These are phyloP conservation scores for Volvariella volvacea DNA, from an alignment of 1,284 basidiomycete genomes.

Conservation along the genomic window DNA sequence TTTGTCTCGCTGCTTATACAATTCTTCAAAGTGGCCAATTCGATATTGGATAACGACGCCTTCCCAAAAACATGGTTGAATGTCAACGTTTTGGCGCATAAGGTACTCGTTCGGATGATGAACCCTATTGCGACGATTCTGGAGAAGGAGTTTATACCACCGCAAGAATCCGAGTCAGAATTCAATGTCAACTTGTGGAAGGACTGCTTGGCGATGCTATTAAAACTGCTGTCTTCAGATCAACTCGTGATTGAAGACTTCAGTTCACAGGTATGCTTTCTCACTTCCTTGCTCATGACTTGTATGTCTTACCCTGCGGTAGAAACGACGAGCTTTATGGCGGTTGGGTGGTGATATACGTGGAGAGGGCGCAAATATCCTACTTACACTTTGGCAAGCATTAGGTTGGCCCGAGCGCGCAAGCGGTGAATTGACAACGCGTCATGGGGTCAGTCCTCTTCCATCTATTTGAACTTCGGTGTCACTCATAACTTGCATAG, in stretches of 20 bases:
- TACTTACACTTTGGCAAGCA: conserved; percentile 83
- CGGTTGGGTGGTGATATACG: conserved; percentile 91
- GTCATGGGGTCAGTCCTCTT: conserved; percentile 50
- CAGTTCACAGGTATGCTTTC: conserved; percentile 67
- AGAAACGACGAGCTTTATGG: conserved; percentile 96
- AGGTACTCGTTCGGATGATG: conserved; percentile 84
- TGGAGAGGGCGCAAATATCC: conserved; percentile 84
- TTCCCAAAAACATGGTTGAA: conserved; percentile 94
- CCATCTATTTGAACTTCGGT: conserved; percentile 1
- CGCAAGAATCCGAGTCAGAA: conserved; percentile 48
- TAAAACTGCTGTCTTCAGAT: conserved; percentile 83
- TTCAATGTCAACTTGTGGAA: conserved; percentile 84
- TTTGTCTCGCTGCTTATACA: conserved; percentile 67
- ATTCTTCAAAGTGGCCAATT: conserved; percentile 79
- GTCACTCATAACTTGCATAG: conserved; percentile 27
- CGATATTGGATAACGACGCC: conserved; percentile 83
- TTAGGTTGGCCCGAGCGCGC: conserved; percentile 71
- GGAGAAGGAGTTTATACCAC: conserved; percentile 78
- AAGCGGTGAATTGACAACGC: conserved; percentile 41
- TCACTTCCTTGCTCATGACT: conserved; percentile 2
- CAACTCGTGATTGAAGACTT: conserved; percentile 94
- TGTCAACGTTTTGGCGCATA: conserved; percentile 85
- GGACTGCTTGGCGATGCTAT: conserved; percentile 75
- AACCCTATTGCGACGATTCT: conserved; percentile 77
- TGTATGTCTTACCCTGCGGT: conserved; percentile 14